These are phyloP conservation scores for Staphylotrichum tortipilum DNA, from an alignment of 495 filamentous ascomycete species.

Conservation along the genomic window DNA sequence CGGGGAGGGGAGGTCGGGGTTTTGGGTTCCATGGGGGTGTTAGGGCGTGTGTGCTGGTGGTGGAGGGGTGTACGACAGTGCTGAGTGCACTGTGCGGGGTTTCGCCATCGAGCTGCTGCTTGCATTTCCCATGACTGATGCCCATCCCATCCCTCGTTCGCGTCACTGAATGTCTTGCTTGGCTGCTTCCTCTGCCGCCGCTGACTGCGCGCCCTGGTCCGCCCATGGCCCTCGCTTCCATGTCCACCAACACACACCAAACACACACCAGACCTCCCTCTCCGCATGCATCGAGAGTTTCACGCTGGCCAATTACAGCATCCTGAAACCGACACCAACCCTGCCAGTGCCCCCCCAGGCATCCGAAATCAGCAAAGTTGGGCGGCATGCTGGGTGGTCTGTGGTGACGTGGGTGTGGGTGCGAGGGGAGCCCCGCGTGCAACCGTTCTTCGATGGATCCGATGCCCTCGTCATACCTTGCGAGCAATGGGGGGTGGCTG, in stretches of 20 bases:
- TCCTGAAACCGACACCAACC: not conserved
- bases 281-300: not conserved
- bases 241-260: not conserved
- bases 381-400: not conserved
- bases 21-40: no score
- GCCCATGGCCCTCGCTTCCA: no score
- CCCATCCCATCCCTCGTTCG: no score
- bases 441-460: not conserved
- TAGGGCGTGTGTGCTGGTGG: no score
- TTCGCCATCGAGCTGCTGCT: not conserved
- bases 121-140: not conserved
- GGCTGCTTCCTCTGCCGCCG: no score
- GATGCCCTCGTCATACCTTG: no score
- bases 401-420: not conserved
- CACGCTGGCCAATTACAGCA: not conserved
- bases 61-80: no score
- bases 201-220: not conserved
- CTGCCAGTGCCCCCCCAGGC: not conserved
- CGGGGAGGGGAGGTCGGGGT: no score
- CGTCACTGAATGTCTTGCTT: not conserved
- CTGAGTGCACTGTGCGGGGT: slow-evolving; percentile 8
- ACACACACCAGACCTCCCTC: no score
- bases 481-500: no score
- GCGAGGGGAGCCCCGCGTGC: not conserved
- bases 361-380: no score